Evolutionary conservation across 1,139 yeast genomes (phyloP).

Genomic region (Geotrichum australiense): DNA sequence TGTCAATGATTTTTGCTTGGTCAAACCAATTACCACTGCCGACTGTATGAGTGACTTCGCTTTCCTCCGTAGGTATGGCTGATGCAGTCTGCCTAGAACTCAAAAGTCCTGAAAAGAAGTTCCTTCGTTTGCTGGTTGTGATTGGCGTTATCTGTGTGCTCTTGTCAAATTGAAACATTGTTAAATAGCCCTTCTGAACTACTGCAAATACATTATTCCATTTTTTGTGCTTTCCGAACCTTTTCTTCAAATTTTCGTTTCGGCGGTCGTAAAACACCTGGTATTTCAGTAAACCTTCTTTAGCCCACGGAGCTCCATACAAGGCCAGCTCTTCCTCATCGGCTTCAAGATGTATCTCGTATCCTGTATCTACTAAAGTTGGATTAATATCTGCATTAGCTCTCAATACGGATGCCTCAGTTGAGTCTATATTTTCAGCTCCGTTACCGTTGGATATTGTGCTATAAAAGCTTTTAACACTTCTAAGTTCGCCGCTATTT

Average conservation of each 20-base stretch:
- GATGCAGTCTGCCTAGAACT: too few relatives aligned
- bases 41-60: too few relatives aligned
- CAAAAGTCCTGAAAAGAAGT: too few relatives aligned
- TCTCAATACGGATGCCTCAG: background rate
- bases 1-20: constrained; percentile 31
- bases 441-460: background rate
- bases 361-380: background rate
- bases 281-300: constrained; percentile 62
- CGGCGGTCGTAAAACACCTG: constrained; percentile 38
- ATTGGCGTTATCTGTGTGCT: too few relatives aligned
- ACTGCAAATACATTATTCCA: constrained; percentile 32
- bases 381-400: background rate
- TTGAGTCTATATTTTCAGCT: background rate
- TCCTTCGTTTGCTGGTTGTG: background rate
- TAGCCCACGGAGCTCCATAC: constrained; percentile 71
- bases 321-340: constrained; percentile 57
- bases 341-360: background rate
- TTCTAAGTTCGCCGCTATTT: background rate
- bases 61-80: too few relatives aligned
- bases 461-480: constrained; percentile 6
- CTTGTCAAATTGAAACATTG: constrained; percentile 30
- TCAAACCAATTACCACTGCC: constrained; percentile 68
- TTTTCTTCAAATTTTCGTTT: constrained; percentile 16
- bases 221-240: constrained; percentile 23
- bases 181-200: constrained; percentile 33